Percentiles rank a stretch among this genome's conserved stretches.
Evolutionary conservation across 78 protist genomes (phyloP).

Genomic region (Creolimax fragrantissima): DNA sequence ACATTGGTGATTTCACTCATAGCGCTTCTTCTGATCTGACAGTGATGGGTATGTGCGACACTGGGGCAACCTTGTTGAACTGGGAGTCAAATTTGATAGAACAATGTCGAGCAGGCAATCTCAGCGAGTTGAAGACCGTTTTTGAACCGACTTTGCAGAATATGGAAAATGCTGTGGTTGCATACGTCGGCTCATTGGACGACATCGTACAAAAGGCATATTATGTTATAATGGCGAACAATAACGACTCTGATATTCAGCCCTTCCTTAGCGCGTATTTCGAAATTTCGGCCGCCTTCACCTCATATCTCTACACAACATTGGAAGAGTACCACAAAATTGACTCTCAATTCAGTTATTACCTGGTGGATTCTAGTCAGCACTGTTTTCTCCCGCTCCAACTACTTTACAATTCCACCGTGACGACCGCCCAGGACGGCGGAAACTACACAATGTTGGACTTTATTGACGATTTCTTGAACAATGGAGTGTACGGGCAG

Average conservation of each 20-base stretch:
- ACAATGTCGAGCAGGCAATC: neutral
- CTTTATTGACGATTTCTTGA: neutral
- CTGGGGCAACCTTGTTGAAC: neutral
- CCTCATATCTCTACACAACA: neutral
- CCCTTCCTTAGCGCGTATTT: neutral
- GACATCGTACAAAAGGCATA: neutral
- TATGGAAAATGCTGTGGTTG: neutral
- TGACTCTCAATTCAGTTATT: neutral
- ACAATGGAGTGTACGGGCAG: neutral
- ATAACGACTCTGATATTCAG: neutral
- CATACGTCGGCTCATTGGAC: conserved; percentile 9
- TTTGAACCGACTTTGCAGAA: neutral
- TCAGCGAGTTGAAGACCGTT: neutral
- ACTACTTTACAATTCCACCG: neutral
- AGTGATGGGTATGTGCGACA: neutral
- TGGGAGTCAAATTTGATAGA: neutral
- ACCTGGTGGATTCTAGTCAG: neutral
- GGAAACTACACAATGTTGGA: neutral
- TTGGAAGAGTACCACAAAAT: neutral
- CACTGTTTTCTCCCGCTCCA: neutral
- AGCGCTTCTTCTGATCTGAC: neutral
- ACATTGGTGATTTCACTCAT: neutral
- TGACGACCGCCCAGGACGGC: neutral
- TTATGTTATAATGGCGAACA: neutral
- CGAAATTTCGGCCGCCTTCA: neutral